A percentile compares a stretch with the other conserved stretches of the same genome.
Conservation (phyloP, 2,329 filamentous ascomycete species). For the Furcasterigmium sp. region DNA sequence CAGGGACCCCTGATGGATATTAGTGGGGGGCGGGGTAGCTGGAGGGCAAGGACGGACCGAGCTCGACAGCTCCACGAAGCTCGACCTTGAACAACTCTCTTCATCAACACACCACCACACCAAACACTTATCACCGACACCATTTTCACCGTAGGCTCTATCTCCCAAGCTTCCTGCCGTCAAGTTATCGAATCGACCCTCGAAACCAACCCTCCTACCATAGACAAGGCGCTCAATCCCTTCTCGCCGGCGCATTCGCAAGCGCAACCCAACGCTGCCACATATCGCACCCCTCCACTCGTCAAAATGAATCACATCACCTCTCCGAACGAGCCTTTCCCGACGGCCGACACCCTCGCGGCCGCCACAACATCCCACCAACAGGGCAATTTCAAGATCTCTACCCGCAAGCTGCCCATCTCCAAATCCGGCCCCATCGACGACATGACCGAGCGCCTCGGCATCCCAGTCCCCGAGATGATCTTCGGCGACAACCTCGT, state of each 20-base stretch:
- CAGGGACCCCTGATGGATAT: too few relatives aligned
- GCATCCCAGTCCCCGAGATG: conserved; percentile 94
- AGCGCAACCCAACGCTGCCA: too few relatives aligned
- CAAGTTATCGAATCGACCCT: neutral
- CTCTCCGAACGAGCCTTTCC: conserved; percentile 48
- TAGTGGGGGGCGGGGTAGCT: too few relatives aligned
- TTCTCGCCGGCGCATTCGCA: too few relatives aligned
- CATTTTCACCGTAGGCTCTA: too few relatives aligned
- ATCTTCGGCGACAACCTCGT: conserved; percentile 96
- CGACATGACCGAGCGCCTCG: conserved; percentile 69
- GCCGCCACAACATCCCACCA: conserved; percentile 51
- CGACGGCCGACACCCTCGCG: conserved; percentile 40
- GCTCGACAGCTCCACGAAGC: too few relatives aligned
- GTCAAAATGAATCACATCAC: conserved; percentile 31
- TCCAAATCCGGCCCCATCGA: conserved; percentile 89
- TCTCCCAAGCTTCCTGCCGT: neutral
- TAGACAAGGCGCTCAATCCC: too few relatives aligned
- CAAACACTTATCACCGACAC: too few relatives aligned
- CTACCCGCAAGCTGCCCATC: conserved; percentile 87
- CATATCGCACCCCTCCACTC: neutral
- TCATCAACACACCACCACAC: too few relatives aligned
- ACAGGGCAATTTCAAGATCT: conserved; percentile 67
- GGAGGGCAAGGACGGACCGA: too few relatives aligned
- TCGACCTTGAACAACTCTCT: too few relatives aligned
- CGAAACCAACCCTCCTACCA: neutral